Evolutionary conservation across 208 protist species (phyloP), one percentile per base, ranked within the genome.

Genomic region (Trypanosomatidae sp.): DNA sequence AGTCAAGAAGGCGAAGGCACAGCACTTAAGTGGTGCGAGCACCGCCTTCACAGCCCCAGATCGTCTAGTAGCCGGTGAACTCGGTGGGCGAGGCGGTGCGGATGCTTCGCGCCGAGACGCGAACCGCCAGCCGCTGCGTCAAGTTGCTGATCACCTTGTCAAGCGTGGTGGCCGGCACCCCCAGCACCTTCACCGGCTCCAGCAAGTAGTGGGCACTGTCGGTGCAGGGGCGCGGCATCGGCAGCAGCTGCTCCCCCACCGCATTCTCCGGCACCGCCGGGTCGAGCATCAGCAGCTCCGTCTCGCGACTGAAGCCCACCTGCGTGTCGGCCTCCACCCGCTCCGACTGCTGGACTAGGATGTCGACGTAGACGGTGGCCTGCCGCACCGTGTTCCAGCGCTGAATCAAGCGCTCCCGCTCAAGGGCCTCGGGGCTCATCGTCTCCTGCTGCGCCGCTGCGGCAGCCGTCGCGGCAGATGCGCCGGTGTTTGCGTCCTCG

Each of bases 341-440:
- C 75, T 96, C 86, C 39, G 85, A 85, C 65, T 88, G 85, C 76
- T 96, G 91, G 15, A 94, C 71, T 41, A 88, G 70, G 62, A 96
- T 85, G 74, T 96, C 91, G n/a, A 88, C 75, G 65, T 94, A 94
- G 49, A 82, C 81, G 13, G 81, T 85, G 13, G 79, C 72, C 73
- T 90, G 83, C 1, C 88, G 82, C 69, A 94, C 83, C 41, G 77
- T 79, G 50, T 80, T 79, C 84, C 85, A 93, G 33, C 82, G 80
- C 67, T 87, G 83, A 17, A 82, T 67, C 22, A 94, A 80, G 5
- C 71, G 65, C 55, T 92, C 85, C 19, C 76, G 77, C 74, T 96
- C 87, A 43, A 82, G 22, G 70, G 81, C 74, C 65, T 83, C 76
- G 0, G 74, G 71, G 49, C 36, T 84, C 60, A 69, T 52, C 13